Evolutionary conservation across 2,329 filamentous ascomycete species (phyloP).

Genomic region (Xylogone sp.): DNA sequence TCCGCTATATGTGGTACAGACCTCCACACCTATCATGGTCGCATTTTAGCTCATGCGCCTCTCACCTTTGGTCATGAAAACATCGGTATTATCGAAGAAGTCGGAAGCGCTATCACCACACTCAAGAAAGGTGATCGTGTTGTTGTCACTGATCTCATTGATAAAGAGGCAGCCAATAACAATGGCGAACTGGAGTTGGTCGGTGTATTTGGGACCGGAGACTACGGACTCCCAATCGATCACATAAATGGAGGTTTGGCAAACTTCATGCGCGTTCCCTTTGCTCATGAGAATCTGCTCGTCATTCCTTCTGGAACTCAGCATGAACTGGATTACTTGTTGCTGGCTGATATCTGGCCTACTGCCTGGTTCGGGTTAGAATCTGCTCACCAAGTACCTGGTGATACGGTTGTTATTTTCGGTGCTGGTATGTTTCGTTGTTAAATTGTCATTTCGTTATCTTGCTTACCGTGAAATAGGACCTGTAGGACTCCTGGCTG

Average conservation of each 20-base stretch:
- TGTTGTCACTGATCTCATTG: too few relatives aligned
- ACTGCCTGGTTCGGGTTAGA: constrained; percentile 55
- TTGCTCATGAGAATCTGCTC: constrained; percentile 64
- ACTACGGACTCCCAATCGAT: too few relatives aligned
- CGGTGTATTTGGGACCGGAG: too few relatives aligned
- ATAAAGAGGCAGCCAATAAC: too few relatives aligned
- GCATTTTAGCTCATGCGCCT: too few relatives aligned
- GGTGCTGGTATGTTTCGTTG: too few relatives aligned
- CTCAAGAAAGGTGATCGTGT: constrained; percentile 61
- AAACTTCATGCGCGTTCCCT: constrained; percentile 61
- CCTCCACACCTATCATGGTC: too few relatives aligned
- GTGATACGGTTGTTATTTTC: constrained; percentile 62
- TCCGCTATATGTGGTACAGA: too few relatives aligned
- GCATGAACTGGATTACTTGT: constrained; percentile 57
- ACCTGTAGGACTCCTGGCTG: constrained; percentile 65
- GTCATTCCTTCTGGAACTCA: constrained; percentile 57
- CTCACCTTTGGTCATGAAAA: constrained; percentile 57
- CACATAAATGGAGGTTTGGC: too few relatives aligned
- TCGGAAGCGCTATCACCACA: constrained; percentile 55
- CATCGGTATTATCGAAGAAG: constrained; percentile 53
- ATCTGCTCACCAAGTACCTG: constrained; percentile 54
- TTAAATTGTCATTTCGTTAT: too few relatives aligned
- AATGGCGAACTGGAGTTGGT: too few relatives aligned
- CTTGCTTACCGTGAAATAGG: too few relatives aligned
- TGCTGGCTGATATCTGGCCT: constrained; percentile 46